Base-by-base conservation (phyloP, 345 rosid genomes). In the Boechera divaricarpa region DNA sequence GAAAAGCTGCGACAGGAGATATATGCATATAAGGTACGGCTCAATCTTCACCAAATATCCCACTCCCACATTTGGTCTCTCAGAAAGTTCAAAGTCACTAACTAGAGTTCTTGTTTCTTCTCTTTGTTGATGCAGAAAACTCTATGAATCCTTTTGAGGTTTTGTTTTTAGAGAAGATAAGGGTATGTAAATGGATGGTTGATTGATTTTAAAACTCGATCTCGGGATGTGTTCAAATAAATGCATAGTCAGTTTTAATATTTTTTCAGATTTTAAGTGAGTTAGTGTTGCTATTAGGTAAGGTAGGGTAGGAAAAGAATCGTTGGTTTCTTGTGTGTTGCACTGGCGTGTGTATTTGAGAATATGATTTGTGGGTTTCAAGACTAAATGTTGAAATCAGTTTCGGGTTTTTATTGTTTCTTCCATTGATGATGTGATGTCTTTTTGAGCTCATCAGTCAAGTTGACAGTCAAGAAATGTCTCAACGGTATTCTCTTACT, bases 161-260 rank as follows among this genome's bases (percentile, higher is more conserved):
- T 51, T 52, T 39, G 1, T n/a, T 24, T 42, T 24, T 53, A 63
- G 69, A 44, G 51, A 63, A 62, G 70, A 63, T 24, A 51, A 60
- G 45, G 33, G 10, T 59, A 69, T 69, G 80, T 77, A 77, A 69
- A 76, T 61, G 75, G 56, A 69, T 77, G n/a, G n/a, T 63, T 77
- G 80, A 63, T 70, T 77, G 70, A 69, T 15, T 63, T 9, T 10
- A 69, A 52, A 68, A 66, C 66, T 74, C 77, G 4, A 2, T 5
- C 3, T 42, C 12, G 52, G 10, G 21, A 36, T 42, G 41, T 53
- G 38, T n/a, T n/a, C n/a, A n/a, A n/a, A n/a, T n/a, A n/a, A n/a
- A n/a, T n/a, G 33, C 48, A 41, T 63, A 44, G 66, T 42, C 15
- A 32, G 35, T 13, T 10, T 38, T 16, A 6, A 21, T 21, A 21